phyloP scores from a whole-genome alignment of 176 grass and related monocot species.

The Otatea glauca region DNA sequence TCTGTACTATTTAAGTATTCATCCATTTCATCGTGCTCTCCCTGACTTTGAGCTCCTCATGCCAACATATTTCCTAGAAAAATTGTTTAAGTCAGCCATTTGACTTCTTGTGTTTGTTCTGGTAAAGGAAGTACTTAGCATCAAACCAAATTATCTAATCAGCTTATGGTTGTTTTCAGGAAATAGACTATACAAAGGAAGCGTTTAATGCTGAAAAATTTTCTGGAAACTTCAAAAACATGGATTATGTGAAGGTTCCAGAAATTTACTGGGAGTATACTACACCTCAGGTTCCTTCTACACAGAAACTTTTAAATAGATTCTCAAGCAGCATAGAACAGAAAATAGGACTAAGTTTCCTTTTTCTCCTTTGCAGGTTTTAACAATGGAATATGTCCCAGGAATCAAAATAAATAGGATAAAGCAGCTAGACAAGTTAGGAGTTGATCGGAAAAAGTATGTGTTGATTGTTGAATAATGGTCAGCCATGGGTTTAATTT shows the following conservation, averaged over 20 bases:
- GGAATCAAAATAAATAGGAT: constrained; percentile 99
- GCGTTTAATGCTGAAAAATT: constrained; percentile 96
- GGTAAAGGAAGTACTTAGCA: background rate
- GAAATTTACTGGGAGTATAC: constrained; percentile 86
- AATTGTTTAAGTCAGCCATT: constrained; percentile 4
- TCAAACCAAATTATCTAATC: constrained; percentile 34
- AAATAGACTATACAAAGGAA: constrained; percentile 99
- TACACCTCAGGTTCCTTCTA: constrained; percentile 85
- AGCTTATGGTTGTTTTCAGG: constrained; percentile 56
- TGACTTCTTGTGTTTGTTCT: constrained; percentile 10
- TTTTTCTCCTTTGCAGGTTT: constrained; percentile 63
- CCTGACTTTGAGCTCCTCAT: background rate
- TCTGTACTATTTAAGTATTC: background rate
- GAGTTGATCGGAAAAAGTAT: constrained; percentile 94
- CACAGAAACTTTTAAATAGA: constrained; percentile 33
- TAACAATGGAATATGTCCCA: constrained; percentile 99
- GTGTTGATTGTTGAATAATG: constrained; percentile 20
- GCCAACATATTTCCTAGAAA: background rate
- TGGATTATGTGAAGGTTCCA: constrained; percentile 95
- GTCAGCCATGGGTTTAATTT: constrained; percentile 6
- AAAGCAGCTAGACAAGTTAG: constrained; percentile 95
- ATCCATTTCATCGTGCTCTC: background rate
- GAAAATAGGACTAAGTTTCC: background rate
- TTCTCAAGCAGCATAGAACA: constrained; percentile 23
- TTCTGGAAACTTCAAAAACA: constrained; percentile 80